Conservation (phyloP, 495 filamentous ascomycete species). For the Evansstolkia leycettana region DNA sequence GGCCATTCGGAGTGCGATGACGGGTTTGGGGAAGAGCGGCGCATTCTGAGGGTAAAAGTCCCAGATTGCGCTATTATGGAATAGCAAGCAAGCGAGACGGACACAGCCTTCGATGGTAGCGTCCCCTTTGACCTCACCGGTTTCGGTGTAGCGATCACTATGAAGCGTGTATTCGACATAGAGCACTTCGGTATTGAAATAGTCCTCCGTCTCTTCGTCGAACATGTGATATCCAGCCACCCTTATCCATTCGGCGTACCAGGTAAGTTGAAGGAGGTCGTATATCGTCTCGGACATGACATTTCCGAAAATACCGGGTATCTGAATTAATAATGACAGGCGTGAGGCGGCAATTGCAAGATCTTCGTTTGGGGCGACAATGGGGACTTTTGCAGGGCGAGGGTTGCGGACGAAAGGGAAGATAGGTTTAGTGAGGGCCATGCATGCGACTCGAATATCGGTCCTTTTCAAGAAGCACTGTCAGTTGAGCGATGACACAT, state of each 20-base stretch:
- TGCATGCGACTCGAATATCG: slow-evolving; percentile 35
- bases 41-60: slow-evolving; percentile 31
- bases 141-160: slow-evolving; percentile 42
- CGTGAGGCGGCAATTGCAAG: slow-evolving; percentile 23
- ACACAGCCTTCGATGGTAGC: slow-evolving; percentile 31
- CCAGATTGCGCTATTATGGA: slow-evolving; percentile 37
- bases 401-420: slow-evolving; percentile 31
- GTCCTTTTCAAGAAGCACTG: slow-evolving; percentile 16
- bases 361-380: slow-evolving; percentile 24
- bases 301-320: slow-evolving; percentile 28
- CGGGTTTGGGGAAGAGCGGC: slow-evolving; percentile 27
- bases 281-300: slow-evolving; percentile 21
- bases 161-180: slow-evolving; percentile 32
- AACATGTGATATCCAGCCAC: slow-evolving; percentile 18
- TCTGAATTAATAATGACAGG: slow-evolving; percentile 22
- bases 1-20: slow-evolving; percentile 24
- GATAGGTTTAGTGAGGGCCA: slow-evolving; percentile 31
- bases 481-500: background rate
- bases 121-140: slow-evolving; percentile 46
- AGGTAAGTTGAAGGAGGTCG: slow-evolving; percentile 27
- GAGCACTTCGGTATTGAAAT: slow-evolving; percentile 35
- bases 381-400: slow-evolving; percentile 23
- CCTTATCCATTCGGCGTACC: slow-evolving; percentile 34
- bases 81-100: slow-evolving; percentile 30
- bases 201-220: slow-evolving; percentile 29